Base-by-base conservation (phyloP, 495 filamentous ascomycete species). In the Cladorrhinum samala region DNA sequence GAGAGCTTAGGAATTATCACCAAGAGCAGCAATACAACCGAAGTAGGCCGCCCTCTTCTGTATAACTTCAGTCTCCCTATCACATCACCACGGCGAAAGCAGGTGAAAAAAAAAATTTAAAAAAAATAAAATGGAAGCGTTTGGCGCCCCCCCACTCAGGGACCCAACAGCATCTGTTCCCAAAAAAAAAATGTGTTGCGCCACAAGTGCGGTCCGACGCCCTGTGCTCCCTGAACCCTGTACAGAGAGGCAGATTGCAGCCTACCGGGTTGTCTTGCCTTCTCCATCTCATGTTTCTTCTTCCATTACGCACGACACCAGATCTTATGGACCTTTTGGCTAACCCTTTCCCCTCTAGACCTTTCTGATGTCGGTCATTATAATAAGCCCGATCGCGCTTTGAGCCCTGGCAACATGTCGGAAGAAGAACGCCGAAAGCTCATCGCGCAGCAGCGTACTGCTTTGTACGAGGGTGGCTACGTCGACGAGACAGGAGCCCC, bases 11-110 rank as follows among this genome's bases (percentile, higher is more conserved):
- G 73, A 98, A 98, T 74, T 97, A 96, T 77, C 93, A 98, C 74
- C 93, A 96, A 77, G 93, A 98, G 79, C 93, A 98, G 80, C 93
- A 98, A 83, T 97, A 94, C 79, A 94, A 96, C 76, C 85, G 92
- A 86, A 96, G 93, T 98, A 82, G 78, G 78, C 78, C 77, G 63
- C 76, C 77, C 75, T 80, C 77, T 77, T 70, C 77, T 78, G 74
- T 77, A 76, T 78, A 76, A 71, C 73, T 73, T 68, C 68, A 64
- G 54, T 62, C 61, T 62, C 68, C 61, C 79, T 70, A 81, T 81
- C 75, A 72, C 74, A 79, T 73, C 68, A 63, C 74, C 65, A 66
- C 58, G 60, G 62, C 59, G 68, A 64, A 62, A 68, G 5, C 27
- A 33, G 27, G 27, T 6, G 27, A 65, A 63, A 9, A 52, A 54